phyloP scores from a whole-genome alignment of 2,329 filamentous ascomycete genomes.

The Fusarium keratoplasticum region DNA sequence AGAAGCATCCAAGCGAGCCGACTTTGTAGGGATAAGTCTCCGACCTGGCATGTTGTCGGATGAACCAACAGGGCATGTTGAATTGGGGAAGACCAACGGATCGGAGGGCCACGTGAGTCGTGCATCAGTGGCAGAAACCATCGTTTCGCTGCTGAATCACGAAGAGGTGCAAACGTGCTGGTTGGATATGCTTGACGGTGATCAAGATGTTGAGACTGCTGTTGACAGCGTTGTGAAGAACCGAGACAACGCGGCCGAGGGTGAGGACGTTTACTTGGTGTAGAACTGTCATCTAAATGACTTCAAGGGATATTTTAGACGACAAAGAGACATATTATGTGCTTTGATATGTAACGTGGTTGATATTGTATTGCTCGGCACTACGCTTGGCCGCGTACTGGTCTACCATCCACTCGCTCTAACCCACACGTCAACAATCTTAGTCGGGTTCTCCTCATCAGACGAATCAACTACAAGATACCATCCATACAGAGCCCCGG shows the following conservation, averaged over 20 bases:
- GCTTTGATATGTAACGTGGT: neutral
- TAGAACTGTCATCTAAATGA: neutral
- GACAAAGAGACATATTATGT: neutral
- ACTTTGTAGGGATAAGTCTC: neutral
- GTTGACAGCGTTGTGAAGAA: neutral
- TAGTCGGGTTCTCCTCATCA: constrained; percentile 52
- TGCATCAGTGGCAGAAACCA: neutral
- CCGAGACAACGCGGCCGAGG: neutral
- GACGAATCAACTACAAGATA: constrained; percentile 64
- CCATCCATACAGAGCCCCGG: constrained; percentile 70
- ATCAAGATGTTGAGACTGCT: neutral
- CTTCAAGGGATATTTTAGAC: neutral
- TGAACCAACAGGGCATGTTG: neutral
- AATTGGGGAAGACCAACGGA: neutral
- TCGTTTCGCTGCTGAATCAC: neutral
- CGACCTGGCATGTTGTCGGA: neutral
- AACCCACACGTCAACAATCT: constrained; percentile 69
- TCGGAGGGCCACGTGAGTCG: neutral
- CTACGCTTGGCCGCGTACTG: neutral
- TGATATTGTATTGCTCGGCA: neutral
- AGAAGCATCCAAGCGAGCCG: neutral
- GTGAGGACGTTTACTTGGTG: neutral
- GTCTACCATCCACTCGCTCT: constrained; percentile 63
- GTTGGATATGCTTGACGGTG: neutral
- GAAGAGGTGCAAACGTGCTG: neutral